Conservation (phyloP, 179 eudicot genomes). For the Monotropa hypopitys region DNA sequence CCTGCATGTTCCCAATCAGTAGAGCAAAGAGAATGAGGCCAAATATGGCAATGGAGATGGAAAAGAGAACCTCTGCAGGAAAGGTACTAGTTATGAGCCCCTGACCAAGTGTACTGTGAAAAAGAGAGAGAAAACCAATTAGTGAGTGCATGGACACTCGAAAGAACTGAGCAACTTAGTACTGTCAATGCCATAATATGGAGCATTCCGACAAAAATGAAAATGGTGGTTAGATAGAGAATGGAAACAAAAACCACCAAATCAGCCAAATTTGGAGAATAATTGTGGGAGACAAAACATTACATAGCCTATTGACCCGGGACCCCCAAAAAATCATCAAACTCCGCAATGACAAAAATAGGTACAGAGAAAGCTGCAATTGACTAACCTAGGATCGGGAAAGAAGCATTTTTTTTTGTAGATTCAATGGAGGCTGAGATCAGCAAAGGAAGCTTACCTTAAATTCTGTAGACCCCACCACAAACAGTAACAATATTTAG, state of each 20-base stretch:
- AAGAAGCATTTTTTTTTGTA: not conserved
- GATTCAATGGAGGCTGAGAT: conserved; percentile 5
- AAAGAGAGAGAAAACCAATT: not conserved
- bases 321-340: not conserved
- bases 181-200: not conserved
- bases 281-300: not conserved
- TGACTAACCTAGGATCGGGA: not conserved
- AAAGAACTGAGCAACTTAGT: not conserved
- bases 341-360: not conserved
- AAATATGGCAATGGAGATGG: conserved; percentile 83
- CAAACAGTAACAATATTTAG: conserved; percentile 80
- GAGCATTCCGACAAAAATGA: not conserved
- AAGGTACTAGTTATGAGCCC: conserved; percentile 69
- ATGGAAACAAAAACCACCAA: not conserved
- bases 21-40: conserved; percentile 91
- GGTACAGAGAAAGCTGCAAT: not conserved
- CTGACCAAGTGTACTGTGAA: conserved; percentile 81
- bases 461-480: conserved; percentile 98
- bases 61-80: conserved; percentile 81
- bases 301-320: not conserved
- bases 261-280: not conserved
- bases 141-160: not conserved
- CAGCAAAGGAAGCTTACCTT: conserved; percentile 33
- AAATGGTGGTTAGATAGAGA: not conserved
- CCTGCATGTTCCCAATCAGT: conserved; percentile 99